These are phyloP conservation scores for Fusarium sulawesiense DNA, from an alignment of 2,329 filamentous ascomycete species.

Conservation along the genomic window DNA sequence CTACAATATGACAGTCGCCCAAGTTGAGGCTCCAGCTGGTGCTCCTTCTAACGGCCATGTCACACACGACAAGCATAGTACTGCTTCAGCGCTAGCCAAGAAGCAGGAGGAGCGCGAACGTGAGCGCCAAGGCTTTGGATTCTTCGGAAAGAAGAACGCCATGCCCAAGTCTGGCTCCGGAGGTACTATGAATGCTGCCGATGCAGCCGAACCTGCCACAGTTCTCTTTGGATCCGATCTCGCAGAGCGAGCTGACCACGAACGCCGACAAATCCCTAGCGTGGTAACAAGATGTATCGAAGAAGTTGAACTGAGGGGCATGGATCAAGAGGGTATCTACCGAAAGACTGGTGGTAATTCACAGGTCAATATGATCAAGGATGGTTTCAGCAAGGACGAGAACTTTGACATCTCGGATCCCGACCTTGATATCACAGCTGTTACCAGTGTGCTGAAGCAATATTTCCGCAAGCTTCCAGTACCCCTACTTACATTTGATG, in stretches of 20 bases:
- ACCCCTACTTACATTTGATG: conserved; percentile 89
- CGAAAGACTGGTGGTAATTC: conserved; percentile 95
- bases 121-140: conserved; percentile 72
- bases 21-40: conserved; percentile 61
- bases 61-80: conserved; percentile 40
- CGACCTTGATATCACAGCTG: conserved; percentile 92
- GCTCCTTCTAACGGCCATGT: conserved; percentile 45
- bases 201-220: conserved; percentile 65
- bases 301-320: conserved; percentile 94
- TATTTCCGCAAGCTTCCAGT: conserved; percentile 95
- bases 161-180: conserved; percentile 64
- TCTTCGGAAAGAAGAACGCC: conserved; percentile 71
- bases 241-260: conserved; percentile 84
- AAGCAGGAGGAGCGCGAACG: conserved; percentile 50
- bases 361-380: conserved; percentile 89
- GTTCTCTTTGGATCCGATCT: conserved; percentile 91
- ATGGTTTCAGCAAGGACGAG: conserved; percentile 87
- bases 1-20: conserved; percentile 74
- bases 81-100: conserved; percentile 34
- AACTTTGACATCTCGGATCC: conserved; percentile 95
- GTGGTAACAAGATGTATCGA: conserved; percentile 95
- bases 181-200: conserved; percentile 54
- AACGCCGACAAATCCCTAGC: conserved; percentile 87
- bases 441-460: conserved; percentile 95
- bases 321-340: conserved; percentile 98